Evolutionary conservation across 208 protist species (phyloP), one percentile per base, ranked within the genome.

Genomic region (Leishmania arabica): DNA sequence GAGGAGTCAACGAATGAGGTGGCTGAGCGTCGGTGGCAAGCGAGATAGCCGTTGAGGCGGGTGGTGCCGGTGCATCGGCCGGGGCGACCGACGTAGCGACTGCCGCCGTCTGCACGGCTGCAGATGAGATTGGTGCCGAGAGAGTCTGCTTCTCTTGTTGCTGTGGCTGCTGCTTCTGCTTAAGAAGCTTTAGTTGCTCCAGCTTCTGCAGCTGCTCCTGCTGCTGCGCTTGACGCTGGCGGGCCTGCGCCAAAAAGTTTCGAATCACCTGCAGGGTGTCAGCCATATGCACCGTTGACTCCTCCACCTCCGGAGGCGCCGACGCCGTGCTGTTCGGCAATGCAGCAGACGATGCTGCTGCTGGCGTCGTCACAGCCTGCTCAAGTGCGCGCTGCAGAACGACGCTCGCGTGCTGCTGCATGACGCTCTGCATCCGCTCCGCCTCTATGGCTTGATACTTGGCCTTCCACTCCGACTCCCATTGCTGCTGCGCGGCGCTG

Each of bases 381-480:
- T 95, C 92, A 53, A 95, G 77, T 15, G 85, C 83, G 2, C 78
- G 78, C 62, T 90, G 80, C 69, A 95, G 79, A n/a, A 88, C 87
- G 24, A 79, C 84, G 47, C 90, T 89, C 11, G 89, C 77, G 37
- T 77, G 83, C 42, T 89, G 80, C 42, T 89, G 80, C 65, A 86
- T 79, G 60, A 88, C 72, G 70, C 88, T 75, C 81, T 90, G 88
- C 56, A 87, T 75, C 37, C 84, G 84, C 78, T 96, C 89, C 47
- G 84, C 82, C 71, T 87, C 84, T 1, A 90, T 75, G 49, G 84
- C 75, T 51, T 71, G 77, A 37, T 84, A 82, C 78, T 89, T 92
- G 69, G 79, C 64, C 73, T 89, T 81, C 93, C 93, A 96, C 82
- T 82, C 76, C 49, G 77, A 86, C 66, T 97, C 90, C 81, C 90